Evolutionary conservation across 2,329 filamentous ascomycete genomes (phyloP).

Genomic region (Fusarium graminum): DNA sequence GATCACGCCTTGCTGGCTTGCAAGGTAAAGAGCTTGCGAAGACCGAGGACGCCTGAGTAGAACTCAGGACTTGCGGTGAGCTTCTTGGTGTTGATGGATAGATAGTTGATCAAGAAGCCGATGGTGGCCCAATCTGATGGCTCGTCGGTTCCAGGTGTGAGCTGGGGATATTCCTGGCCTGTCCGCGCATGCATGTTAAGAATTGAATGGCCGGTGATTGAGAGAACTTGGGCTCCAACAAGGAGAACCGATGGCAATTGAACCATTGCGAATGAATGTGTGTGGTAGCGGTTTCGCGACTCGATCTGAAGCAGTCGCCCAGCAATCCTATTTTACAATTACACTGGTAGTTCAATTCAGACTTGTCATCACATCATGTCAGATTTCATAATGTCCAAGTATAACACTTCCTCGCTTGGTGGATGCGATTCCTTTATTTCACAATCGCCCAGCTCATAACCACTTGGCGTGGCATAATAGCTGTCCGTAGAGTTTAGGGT

Average conservation of each 20-base stretch:
- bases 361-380: no score
- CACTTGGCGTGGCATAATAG: no score
- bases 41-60: conserved; percentile 12
- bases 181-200: not conserved
- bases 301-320: no score
- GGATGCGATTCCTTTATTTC: no score
- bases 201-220: not conserved
- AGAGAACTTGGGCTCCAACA: not conserved
- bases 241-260: not conserved
- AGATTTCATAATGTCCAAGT: not conserved
- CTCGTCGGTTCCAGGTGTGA: not conserved
- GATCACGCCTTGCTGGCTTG: not conserved
- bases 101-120: conserved; percentile 12
- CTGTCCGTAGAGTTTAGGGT: no score
- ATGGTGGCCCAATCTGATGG: not conserved
- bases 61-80: conserved; percentile 12
- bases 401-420: no score
- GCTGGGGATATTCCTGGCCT: not conserved
- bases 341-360: no score
- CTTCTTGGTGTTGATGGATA: conserved; percentile 8
- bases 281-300: no score
- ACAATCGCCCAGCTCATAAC: no score
- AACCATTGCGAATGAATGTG: no score
- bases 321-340: no score
- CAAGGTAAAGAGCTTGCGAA: conserved; percentile 4